Evolutionary conservation across 495 filamentous ascomycete genomes (phyloP).

Genomic region (Pseudevernia furfuracea): DNA sequence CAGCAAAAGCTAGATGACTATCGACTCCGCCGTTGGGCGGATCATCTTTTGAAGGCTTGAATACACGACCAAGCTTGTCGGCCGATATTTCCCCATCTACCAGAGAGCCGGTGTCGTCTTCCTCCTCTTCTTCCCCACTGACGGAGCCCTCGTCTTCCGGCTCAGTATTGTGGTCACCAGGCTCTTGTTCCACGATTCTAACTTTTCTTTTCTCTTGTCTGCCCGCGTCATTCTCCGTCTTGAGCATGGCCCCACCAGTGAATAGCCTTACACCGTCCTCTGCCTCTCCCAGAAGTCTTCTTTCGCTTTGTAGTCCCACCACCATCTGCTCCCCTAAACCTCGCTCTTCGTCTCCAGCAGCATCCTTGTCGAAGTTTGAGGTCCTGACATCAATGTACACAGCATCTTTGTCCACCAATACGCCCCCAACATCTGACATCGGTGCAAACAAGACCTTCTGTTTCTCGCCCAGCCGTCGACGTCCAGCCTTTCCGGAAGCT

Average conservation of each 20-base stretch:
- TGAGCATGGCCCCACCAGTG: constrained; percentile 62
- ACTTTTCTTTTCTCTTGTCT: constrained; percentile 62
- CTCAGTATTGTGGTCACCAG: constrained; percentile 41
- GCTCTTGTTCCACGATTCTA: constrained; percentile 54
- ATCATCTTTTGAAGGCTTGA: constrained; percentile 37
- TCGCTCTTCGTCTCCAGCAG: constrained; percentile 54
- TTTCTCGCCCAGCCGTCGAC: constrained; percentile 80
- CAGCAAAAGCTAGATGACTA: constrained; percentile 76
- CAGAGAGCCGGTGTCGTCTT: constrained; percentile 39
- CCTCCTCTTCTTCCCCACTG: constrained; percentile 52
- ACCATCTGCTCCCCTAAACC: constrained; percentile 92
- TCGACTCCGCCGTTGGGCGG: constrained; percentile 39
- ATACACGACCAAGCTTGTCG: constrained; percentile 49
- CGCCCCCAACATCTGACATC: constrained; percentile 94
- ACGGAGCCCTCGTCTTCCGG: constrained; percentile 57
- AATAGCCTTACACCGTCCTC: constrained; percentile 79
- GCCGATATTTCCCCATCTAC: constrained; percentile 41
- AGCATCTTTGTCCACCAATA: constrained; percentile 73
- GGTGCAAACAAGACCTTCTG: constrained; percentile 93
- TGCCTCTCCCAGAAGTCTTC: constrained; percentile 71
- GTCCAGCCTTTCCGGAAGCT: constrained; percentile 65
- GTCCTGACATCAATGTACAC: constrained; percentile 73
- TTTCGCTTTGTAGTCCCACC: constrained; percentile 76
- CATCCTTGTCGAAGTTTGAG: constrained; percentile 61
- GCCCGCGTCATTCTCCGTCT: constrained; percentile 55